phyloP scores from a whole-genome alignment of 2,329 filamentous ascomycete species.

The Colletotrichum sidae region DNA sequence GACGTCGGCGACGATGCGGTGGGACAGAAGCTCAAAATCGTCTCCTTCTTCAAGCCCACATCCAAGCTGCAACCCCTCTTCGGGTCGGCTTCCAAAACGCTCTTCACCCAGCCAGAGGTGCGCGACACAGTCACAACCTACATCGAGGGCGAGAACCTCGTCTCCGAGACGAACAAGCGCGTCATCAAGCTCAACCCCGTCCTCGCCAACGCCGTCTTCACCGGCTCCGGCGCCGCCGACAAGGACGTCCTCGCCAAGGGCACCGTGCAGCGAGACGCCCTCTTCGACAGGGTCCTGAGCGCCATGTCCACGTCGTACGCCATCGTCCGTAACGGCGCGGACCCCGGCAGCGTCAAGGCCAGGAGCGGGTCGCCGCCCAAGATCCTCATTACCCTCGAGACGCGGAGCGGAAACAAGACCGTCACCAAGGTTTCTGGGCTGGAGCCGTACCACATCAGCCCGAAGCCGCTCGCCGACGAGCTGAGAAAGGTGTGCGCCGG shows the following conservation, averaged over 20 bases:
- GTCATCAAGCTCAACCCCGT: conserved; percentile 8
- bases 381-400: conserved; percentile 11
- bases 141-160: conserved; percentile 13
- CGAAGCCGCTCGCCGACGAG: conserved; percentile 6
- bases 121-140: not conserved
- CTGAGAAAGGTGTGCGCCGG: conserved; percentile 14
- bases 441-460: conserved; percentile 13
- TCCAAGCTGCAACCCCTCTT: conserved; percentile 4
- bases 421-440: conserved; percentile 11
- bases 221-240: conserved; percentile 1
- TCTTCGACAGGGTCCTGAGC: conserved; percentile 2
- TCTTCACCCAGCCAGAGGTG: not conserved
- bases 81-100: not conserved
- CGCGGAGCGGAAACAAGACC: conserved; percentile 13
- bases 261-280: not conserved
- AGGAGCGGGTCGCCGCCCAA: conserved; percentile 9
- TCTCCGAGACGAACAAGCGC: conserved; percentile 1
- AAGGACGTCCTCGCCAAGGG: conserved; percentile 9
- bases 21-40: conserved; percentile 9
- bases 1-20: conserved; percentile 2
- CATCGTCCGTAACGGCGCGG: not conserved
- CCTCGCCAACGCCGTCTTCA: conserved; percentile 2
- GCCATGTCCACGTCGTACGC: conserved; percentile 12
- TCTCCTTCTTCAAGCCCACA: conserved; percentile 6
- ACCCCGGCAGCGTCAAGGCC: conserved; percentile 4